Base-by-base conservation (phyloP, 805 yeast species). In the Yamadazyma philogaea region DNA sequence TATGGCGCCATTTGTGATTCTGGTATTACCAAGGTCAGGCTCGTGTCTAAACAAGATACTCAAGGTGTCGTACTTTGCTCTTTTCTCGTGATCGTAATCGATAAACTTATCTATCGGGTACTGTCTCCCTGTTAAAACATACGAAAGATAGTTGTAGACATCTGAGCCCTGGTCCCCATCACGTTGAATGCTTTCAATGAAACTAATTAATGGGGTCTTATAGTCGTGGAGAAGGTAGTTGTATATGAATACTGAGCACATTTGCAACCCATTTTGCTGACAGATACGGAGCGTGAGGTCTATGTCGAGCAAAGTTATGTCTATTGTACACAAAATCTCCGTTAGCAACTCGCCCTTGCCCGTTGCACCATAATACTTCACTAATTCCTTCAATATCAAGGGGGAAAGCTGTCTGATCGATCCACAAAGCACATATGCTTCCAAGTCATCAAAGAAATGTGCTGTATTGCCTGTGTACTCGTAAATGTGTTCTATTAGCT, bases 201-300 rank as follows among this genome's bases (percentile, higher is more conserved):
- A 61, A 0, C 96, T 96, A 20, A 75, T 54, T 26, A 89, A 61
- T 0, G 96, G 96, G 0, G 88, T 74, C 12, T 72, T 55, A 57
- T 78, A 88, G 55, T 93, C 98, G 17, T 72, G 62, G 31, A 93
- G 65, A 4, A 87, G 64, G 1, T 64, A 66, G 49, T 80, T 87
- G 85, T 91, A 85, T 15, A 93, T 75, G 56, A 79, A 88, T 0
- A 80, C 73, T 37, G 77, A 64, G 28, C 87, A 76, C 40, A 87
- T 95, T 27, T 70, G 66, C 5, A 90, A 63, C 6, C 74, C 64
- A 50, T 81, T 66, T 46, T 71, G 56, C 30, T 68, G 66, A 57
- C 96, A 83, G 14, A 86, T 62, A 10, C 69, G 70, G 11, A 88
- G 70, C 0, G 96, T 81, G 17, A 82, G 64, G 60, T 91, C 96